A percentile compares a stretch with the other conserved stretches of the same genome.
Conservation (phyloP, 495 filamentous ascomycete genomes). For the Annulohypoxylon moriforme region DNA sequence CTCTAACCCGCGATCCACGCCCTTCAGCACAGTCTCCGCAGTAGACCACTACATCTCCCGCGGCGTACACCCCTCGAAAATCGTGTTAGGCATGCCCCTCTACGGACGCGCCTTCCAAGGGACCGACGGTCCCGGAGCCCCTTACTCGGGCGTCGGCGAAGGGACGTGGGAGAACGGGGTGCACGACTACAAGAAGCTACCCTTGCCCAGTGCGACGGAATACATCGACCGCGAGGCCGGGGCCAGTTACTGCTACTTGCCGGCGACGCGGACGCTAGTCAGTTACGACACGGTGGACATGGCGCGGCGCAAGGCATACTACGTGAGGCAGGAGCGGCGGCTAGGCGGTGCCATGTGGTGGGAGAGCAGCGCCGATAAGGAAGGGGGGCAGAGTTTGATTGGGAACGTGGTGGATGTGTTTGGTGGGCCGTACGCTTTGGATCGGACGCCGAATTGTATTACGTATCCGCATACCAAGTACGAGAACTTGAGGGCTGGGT, state of each 20-base stretch:
- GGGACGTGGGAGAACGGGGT: conserved; percentile 87
- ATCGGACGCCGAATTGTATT: conserved; percentile 73
- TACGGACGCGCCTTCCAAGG: conserved; percentile 88
- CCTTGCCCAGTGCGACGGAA: conserved; percentile 64
- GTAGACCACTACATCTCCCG: conserved; percentile 72
- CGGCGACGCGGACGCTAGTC: conserved; percentile 69
- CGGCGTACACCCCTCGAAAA: conserved; percentile 71
- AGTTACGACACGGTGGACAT: conserved; percentile 81
- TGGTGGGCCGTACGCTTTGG: conserved; percentile 65
- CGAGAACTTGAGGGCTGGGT: conserved; percentile 76
- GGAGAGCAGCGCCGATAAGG: conserved; percentile 87
- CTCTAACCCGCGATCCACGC: conserved; percentile 70
- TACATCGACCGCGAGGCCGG: conserved; percentile 62
- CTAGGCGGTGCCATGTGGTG: conserved; percentile 97
- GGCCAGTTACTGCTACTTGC: conserved; percentile 80
- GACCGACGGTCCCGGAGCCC: conserved; percentile 77
- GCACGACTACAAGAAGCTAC: conserved; percentile 84
- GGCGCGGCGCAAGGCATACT: conserved; percentile 75
- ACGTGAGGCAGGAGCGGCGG: conserved; percentile 65
- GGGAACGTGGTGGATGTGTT: conserved; percentile 70
- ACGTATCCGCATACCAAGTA: conserved; percentile 81
- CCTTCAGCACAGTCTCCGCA: conserved; percentile 78
- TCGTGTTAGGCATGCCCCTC: conserved; percentile 90
- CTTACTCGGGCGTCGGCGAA: conserved; percentile 77
- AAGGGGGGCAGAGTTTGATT: conserved; percentile 74